Evolutionary conservation across 345 rosid species (phyloP), one percentile per base, ranked within the genome.

Genomic region (Salix caprea): DNA sequence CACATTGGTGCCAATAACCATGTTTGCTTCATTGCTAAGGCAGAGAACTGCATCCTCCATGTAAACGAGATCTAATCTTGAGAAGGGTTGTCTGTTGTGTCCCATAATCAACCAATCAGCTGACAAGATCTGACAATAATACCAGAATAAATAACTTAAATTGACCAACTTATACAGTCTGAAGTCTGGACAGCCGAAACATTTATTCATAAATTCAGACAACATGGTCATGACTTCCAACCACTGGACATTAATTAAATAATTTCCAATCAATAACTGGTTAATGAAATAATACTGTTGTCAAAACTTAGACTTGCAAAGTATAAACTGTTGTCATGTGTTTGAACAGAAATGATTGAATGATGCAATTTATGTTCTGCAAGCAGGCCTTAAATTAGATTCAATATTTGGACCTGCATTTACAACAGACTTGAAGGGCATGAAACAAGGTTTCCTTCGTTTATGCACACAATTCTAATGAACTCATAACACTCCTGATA

Each of bases 1-100:
- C 44, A 78, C 67, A 26, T 69, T 56, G 14, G 44, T 18, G n/a
- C 58, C 26, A 77, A 56, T 48, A 37, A 50, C 42, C 21, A 75
- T 15, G 71, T 26, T 65, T 30, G n/a, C 61, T 65, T 37, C 30
- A 56, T 66, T 52, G 21, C 30, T 11, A 2, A 52, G 36, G 62
- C 32, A 7, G 1, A 28, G 18, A 26, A 15, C 56, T 3, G 16
- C 37, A 64, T 65, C 54, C 65, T 77, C 42, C 32, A 48, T 70
- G 37, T 65, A 21, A 67, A 28, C 58, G 36, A 50, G 58, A 60
- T 68, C 54, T 61, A 34, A 36, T n/a, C 28, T 34, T 66, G 67
- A 39, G 54, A 44, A 32, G n/a, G 26, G 52, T 54, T 8, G 5
- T 52, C 34, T 54, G 72, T 39, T 16, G 28, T 46, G 4, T n/a